Evolutionary conservation across 176 grass and related monocot genomes (phyloP).

Genomic region (Raddia distichophylla): DNA sequence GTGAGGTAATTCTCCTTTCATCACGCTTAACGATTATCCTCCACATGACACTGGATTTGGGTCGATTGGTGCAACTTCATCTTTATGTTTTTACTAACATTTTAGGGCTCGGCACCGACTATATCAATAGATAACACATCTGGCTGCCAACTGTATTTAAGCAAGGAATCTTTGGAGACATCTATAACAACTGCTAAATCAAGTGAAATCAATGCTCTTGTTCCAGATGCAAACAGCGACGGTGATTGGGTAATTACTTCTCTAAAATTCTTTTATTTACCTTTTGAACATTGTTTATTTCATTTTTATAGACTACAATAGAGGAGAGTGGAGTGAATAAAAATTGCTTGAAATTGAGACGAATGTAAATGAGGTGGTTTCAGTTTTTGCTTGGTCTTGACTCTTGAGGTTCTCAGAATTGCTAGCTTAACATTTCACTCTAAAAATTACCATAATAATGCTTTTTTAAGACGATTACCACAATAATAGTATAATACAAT

Average conservation of each 20-base stretch:
- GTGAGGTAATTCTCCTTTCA: constrained; percentile 45
- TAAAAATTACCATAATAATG: not conserved
- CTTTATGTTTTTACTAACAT: constrained; percentile 21
- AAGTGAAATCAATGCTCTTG: constrained; percentile 65
- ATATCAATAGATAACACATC: constrained; percentile 75
- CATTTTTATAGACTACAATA: not conserved
- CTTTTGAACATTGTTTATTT: not conserved
- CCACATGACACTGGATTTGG: not conserved
- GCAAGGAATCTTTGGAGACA: constrained; percentile 51
- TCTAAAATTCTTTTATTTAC: not conserved
- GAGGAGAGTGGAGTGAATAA: not conserved
- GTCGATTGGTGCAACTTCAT: not conserved
- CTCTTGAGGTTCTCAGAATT: not conserved
- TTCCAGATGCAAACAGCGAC: constrained; percentile 49
- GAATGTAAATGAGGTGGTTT: not conserved
- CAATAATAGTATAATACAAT: not conserved
- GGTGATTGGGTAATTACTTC: constrained; percentile 52
- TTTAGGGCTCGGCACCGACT: constrained; percentile 55
- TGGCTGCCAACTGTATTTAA: constrained; percentile 60
- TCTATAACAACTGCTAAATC: constrained; percentile 74
- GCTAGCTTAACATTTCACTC: not conserved
- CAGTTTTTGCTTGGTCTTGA: not conserved
- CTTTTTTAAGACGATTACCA: not conserved
- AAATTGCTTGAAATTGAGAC: not conserved
- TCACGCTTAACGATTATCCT: too few relatives aligned